phyloP scores from a whole-genome alignment of 2,329 filamentous ascomycete genomes.

The Botrytis medusae region DNA sequence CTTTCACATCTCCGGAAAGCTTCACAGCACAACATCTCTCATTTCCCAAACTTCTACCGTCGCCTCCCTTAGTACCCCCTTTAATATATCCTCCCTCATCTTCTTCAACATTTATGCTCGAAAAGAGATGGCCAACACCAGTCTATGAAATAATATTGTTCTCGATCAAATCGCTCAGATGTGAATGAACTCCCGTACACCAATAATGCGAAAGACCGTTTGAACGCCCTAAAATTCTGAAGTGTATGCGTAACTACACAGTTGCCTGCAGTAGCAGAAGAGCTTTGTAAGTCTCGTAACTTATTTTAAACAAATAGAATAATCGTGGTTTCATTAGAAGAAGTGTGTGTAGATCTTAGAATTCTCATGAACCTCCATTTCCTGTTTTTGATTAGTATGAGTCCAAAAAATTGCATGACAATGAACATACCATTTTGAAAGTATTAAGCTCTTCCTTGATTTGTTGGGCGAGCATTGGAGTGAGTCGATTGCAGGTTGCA shows the following conservation, averaged over 20 bases:
- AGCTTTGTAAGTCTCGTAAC: slow-evolving; percentile 22
- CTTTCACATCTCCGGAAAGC: slow-evolving; percentile 28
- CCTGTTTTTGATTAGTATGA: slow-evolving; percentile 58
- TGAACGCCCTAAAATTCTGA: slow-evolving; percentile 36
- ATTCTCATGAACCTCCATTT: slow-evolving; percentile 99
- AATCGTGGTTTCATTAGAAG: slow-evolving; percentile 67
- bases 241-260: slow-evolving; percentile 35
- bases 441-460: slow-evolving; percentile 99
- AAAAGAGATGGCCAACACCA: slow-evolving; percentile 37
- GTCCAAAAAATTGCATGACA: slow-evolving; percentile 21
- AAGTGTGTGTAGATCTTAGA: slow-evolving; percentile 99
- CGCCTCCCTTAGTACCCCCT: slow-evolving; percentile 21
- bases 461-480: slow-evolving; percentile 94
- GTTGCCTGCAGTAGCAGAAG: slow-evolving; percentile 32
- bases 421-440: slow-evolving; percentile 87
- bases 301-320: slow-evolving; percentile 26
- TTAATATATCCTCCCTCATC: slow-evolving; percentile 24
- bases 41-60: slow-evolving; percentile 26
- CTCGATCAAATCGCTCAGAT: slow-evolving; percentile 41
- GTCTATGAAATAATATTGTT: slow-evolving; percentile 39
- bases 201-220: slow-evolving; percentile 38
- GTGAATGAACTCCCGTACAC: slow-evolving; percentile 40
- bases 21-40: slow-evolving; percentile 37
- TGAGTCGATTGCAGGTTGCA: slow-evolving; percentile 95
- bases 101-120: slow-evolving; percentile 31